phyloP scores from a whole-genome alignment of 768 basidiomycete genomes.

The Neoboletus subvelutipes region DNA sequence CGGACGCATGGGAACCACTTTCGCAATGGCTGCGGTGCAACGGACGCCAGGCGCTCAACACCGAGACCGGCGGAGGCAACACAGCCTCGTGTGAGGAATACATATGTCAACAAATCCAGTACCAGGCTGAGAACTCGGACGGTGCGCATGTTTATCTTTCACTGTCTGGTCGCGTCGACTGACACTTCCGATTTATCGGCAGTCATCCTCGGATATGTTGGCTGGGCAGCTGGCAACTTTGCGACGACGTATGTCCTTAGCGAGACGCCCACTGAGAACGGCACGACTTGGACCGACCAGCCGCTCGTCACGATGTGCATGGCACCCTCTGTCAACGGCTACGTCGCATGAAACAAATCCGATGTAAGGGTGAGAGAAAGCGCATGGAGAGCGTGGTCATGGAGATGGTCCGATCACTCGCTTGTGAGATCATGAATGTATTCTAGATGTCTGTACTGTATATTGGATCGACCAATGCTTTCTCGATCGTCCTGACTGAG shows the following conservation, averaged over 20 bases:
- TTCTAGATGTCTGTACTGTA: neutral
- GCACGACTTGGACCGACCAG: constrained; percentile 3
- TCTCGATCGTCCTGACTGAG: neutral
- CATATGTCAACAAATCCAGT: constrained; percentile 8
- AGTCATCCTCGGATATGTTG: constrained; percentile 14
- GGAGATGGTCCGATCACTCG: neutral
- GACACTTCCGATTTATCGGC: too few relatives aligned
- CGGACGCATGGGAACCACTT: constrained; percentile 41
- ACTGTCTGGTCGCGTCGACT: neutral
- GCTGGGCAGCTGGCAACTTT: constrained; percentile 14
- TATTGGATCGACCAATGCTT: neutral
- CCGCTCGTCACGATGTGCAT: too few relatives aligned
- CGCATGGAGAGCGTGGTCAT: neutral
- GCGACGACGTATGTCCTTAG: constrained; percentile 6
- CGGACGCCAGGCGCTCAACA: too few relatives aligned
- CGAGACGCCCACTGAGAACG: constrained; percentile 5
- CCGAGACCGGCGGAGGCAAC: constrained; percentile 58
- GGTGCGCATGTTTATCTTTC: too few relatives aligned
- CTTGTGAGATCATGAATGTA: neutral
- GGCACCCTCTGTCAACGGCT: too few relatives aligned
- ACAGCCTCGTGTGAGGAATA: constrained; percentile 43
- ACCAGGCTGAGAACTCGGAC: constrained; percentile 14
- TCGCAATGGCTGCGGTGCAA: constrained; percentile 23
- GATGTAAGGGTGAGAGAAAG: neutral
- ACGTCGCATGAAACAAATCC: neutral